Base-by-base conservation (phyloP, 2,329 filamentous ascomycete genomes). In the Lasiodiplodia theobromae region DNA sequence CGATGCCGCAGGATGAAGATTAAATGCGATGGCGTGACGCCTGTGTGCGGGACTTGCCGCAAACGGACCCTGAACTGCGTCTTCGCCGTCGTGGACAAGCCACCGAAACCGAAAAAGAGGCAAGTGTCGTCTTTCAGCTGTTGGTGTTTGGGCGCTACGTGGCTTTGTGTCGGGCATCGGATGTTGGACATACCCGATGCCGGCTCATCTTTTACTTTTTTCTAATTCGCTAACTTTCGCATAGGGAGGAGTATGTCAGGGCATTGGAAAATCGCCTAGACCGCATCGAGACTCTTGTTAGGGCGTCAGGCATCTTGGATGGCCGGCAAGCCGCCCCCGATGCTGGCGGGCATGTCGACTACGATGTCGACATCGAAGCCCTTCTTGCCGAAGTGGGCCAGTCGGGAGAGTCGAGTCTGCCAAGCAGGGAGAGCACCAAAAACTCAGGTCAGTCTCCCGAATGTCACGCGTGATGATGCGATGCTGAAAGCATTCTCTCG, bases 1-100 rank as follows among this genome's bases (percentile, higher is more conserved):
- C 28, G 60, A 52, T 64, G 60, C 16, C 60, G 60, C 44, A 16
- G 31, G n/a, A 64, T 64, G 60, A 64, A 64, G n/a, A 64, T 64
- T 28, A 64, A 64, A 52, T 64, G 60, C 60, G 60, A 64, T 25
- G 60, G 60, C 47, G 44, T 14, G 31, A 52, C 60, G 23, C 60
- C 60, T 10, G 25, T 12, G 11, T 64, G 60, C n/a, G 60, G 31
- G n/a, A 64, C 60, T 52, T 64, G 60, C 47, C 60, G 60, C 60
- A 64, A 52, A 12, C 60, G 60, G 40, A 28, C 60, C 23, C 60
- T 64, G 28, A 12, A 52, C 5, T 64, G 60, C 47, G 47, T 52
- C 60, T 64, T 64, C 31, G 51, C 44, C 28, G 18, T 14, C 25
- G 60, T 52, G 14, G 60, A 64, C n/a, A 64, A 52, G 47, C 47